These are phyloP conservation scores for Schwanniomyces yamadae DNA, from an alignment of 805 yeast genomes.

Conservation along the genomic window DNA sequence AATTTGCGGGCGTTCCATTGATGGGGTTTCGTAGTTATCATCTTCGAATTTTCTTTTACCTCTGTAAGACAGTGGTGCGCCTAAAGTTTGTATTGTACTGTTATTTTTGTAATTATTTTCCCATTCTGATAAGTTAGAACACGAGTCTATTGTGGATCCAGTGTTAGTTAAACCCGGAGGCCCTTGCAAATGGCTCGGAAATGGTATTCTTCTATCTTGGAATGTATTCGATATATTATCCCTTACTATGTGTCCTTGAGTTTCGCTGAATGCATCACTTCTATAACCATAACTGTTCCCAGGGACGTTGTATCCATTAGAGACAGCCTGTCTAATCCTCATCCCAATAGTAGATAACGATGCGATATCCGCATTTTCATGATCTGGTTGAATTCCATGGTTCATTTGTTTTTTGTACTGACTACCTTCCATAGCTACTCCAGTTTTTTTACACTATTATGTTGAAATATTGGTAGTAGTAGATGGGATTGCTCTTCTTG, in stretches of 20 bases:
- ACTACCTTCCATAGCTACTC: constrained; percentile 1
- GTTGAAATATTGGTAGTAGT: no score
- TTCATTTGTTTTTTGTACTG: constrained; percentile 35
- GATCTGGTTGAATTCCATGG: constrained; percentile 25
- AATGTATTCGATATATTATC: background rate
- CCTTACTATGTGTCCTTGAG: no score
- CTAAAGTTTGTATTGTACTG: constrained; percentile 5
- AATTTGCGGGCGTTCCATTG: constrained; percentile 8
- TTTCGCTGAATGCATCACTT: constrained; percentile 3
- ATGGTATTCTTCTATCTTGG: constrained; percentile 29
- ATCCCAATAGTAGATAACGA: constrained; percentile 60
- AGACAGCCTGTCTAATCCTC: constrained; percentile 67
- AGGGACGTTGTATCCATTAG: constrained; percentile 53
- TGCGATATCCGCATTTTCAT: constrained; percentile 26
- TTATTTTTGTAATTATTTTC: constrained; percentile 16
- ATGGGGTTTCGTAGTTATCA: background rate
- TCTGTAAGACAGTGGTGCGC: constrained; percentile 1
- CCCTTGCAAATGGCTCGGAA: constrained; percentile 39
- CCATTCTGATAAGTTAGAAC: constrained; percentile 46
- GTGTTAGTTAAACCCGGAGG: constrained; percentile 46
- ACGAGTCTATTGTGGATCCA: constrained; percentile 44
- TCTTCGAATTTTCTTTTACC: constrained; percentile 30
- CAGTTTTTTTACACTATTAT: no score
- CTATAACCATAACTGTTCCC: constrained; percentile 11
- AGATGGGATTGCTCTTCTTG: no score